A percentile compares a stretch with the other conserved stretches of the same genome.
Evolutionary conservation across 129 eudicot genomes (phyloP).

Genomic region (Mikania micrantha): DNA sequence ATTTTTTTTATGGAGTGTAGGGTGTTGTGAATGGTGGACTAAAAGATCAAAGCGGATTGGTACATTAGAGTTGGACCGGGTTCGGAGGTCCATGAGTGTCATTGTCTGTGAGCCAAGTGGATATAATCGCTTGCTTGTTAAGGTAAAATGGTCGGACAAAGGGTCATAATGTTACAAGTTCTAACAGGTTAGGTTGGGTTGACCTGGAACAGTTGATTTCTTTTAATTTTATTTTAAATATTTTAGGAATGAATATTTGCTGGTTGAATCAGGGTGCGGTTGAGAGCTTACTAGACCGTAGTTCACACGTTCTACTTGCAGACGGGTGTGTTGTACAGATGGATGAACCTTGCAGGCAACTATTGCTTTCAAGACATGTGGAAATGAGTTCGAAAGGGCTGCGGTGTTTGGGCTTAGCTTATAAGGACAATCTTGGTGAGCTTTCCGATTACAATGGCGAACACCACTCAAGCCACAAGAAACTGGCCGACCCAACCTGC

Average conservation of each 20-base stretch:
- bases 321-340: constrained; percentile 58
- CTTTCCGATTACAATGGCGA: constrained; percentile 54
- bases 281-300: constrained; percentile 64
- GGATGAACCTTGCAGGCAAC: constrained; percentile 45
- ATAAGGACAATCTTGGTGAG: constrained; percentile 66
- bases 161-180: background rate
- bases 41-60: constrained; percentile 70
- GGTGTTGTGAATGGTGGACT: constrained; percentile 69
- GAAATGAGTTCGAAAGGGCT: constrained; percentile 77
- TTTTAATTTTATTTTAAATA: too few species aligned
- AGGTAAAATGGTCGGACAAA: constrained; percentile 34
- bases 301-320: constrained; percentile 61
- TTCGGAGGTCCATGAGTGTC: constrained; percentile 86
- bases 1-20: constrained; percentile 30
- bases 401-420: constrained; percentile 78
- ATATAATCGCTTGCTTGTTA: constrained; percentile 65
- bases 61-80: constrained; percentile 81
- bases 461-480: constrained; percentile 61
- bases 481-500: constrained; percentile 54
- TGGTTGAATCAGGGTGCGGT: constrained; percentile 67
- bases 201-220: too few species aligned
- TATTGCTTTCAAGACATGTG: constrained; percentile 37
- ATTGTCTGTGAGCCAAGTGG: constrained; percentile 61
- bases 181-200: background rate
- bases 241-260: background rate